phyloP scores from a whole-genome alignment of 2,329 filamentous ascomycete species.

The Grosmannia huntii region DNA sequence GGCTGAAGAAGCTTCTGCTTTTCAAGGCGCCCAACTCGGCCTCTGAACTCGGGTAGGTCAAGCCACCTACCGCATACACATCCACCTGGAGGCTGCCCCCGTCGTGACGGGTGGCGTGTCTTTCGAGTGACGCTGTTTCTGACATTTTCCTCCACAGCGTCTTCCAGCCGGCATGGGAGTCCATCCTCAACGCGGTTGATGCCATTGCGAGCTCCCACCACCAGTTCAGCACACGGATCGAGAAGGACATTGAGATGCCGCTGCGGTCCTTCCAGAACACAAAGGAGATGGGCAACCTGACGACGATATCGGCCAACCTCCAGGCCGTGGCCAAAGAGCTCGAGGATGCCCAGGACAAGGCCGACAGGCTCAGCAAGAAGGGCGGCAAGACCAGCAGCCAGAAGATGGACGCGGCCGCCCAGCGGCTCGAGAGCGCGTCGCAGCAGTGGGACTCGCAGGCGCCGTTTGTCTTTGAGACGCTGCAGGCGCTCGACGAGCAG shows the following conservation, averaged over 20 bases:
- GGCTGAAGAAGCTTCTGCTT: slow-evolving; percentile 67
- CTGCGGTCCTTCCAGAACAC: slow-evolving; percentile 61
- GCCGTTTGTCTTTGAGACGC: slow-evolving; percentile 84
- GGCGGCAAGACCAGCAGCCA: slow-evolving; percentile 61
- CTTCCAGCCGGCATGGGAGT: slow-evolving; percentile 83
- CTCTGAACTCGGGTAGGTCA: slow-evolving; percentile 68
- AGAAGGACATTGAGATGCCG: slow-evolving; percentile 75
- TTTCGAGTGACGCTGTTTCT: neutral
- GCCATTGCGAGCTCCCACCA: slow-evolving; percentile 74
- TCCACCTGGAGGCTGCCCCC: too few relatives aligned
- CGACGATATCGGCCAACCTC: slow-evolving; percentile 71
- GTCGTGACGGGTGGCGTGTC: too few relatives aligned
- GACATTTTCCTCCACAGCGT: slow-evolving; percentile 42
- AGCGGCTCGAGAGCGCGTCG: slow-evolving; percentile 63
- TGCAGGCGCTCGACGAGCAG: slow-evolving; percentile 83
- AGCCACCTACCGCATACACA: too few relatives aligned
- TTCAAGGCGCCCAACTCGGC: slow-evolving; percentile 61
- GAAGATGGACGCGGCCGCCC: slow-evolving; percentile 63
- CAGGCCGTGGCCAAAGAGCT: slow-evolving; percentile 70
- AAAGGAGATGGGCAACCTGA: slow-evolving; percentile 71
- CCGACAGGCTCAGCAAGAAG: slow-evolving; percentile 73
- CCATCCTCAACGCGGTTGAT: slow-evolving; percentile 68
- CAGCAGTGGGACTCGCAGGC: slow-evolving; percentile 90
- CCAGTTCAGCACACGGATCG: slow-evolving; percentile 66
- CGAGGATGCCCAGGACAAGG: slow-evolving; percentile 69